A percentile compares a stretch with the other conserved stretches of the same genome.
These are phyloP conservation scores for Aspergillus uvarum DNA, from an alignment of 2,329 filamentous ascomycete genomes.

Conservation along the genomic window DNA sequence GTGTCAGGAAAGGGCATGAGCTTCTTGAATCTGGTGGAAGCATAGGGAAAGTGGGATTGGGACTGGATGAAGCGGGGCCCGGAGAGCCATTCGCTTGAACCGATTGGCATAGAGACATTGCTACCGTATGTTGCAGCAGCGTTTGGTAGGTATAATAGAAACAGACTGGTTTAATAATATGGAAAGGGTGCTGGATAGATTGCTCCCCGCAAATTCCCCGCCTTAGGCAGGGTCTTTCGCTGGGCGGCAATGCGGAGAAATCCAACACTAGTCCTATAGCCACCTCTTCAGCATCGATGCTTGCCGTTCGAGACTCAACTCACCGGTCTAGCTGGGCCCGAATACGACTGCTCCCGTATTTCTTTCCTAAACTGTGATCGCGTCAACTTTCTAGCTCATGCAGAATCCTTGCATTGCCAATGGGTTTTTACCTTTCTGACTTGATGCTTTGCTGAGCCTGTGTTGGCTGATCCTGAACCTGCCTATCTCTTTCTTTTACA, in stretches of 20 bases:
- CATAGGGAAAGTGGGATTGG: constrained; percentile 14
- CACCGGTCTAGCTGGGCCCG: neutral
- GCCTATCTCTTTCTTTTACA: neutral
- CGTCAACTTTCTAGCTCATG: neutral
- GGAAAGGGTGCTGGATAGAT: neutral
- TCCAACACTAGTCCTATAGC: too few species aligned
- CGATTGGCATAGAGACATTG: constrained; percentile 4
- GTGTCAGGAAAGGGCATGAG: constrained; percentile 42
- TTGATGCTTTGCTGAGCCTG: too few species aligned
- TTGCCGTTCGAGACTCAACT: neutral
- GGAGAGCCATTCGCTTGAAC: neutral
- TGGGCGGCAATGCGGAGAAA: neutral
- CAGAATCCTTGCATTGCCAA: too few species aligned
- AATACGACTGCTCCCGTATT: neutral
- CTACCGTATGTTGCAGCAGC: too few species aligned
- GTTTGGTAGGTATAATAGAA: too few species aligned
- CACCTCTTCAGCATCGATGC: neutral
- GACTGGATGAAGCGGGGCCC: neutral
- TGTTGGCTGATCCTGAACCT: neutral
- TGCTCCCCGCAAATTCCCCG: neutral
- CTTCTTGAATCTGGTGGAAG: constrained; percentile 41
- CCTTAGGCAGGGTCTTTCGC: neutral
- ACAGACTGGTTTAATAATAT: neutral
- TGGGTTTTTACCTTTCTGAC: too few species aligned
- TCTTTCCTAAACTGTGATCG: neutral